Evolutionary conservation across 1,284 basidiomycete species (phyloP).

Genomic region (Ceratobasidium sp.): DNA sequence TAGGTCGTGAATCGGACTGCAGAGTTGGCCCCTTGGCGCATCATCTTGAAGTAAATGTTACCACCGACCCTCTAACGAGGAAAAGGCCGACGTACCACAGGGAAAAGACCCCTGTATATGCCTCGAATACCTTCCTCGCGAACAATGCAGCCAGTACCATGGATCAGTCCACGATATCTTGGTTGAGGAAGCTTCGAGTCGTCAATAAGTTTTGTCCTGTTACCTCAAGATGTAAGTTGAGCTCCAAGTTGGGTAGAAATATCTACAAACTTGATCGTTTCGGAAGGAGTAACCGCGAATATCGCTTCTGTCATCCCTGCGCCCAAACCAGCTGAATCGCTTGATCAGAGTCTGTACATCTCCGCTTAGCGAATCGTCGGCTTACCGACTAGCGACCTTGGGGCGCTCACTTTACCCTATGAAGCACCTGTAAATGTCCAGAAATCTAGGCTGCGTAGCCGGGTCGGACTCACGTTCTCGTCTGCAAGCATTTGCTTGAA

Average conservation of each 20-base stretch:
- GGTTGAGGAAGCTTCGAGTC: constrained; percentile 87
- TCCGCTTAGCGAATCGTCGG: neutral
- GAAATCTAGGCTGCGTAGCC: neutral
- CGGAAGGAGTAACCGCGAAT: constrained; percentile 94
- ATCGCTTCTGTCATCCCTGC: constrained; percentile 95
- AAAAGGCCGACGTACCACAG: constrained; percentile 70
- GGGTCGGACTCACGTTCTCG: constrained; percentile 63
- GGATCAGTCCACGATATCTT: constrained; percentile 85
- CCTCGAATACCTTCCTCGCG: constrained; percentile 75
- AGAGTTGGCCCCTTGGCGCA: constrained; percentile 97
- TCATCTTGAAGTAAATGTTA: constrained; percentile 65
- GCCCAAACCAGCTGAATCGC: constrained; percentile 82
- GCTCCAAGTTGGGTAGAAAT: neutral
- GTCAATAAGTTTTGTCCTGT: constrained; percentile 96
- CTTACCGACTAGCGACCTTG: constrained; percentile 79
- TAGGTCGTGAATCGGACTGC: constrained; percentile 97
- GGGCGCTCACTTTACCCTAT: constrained; percentile 88
- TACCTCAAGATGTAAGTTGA: neutral
- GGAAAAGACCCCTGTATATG: constrained; percentile 91
- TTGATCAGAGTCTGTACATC: constrained; percentile 3
- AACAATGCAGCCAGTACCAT: constrained; percentile 85
- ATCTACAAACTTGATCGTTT: constrained; percentile 90
- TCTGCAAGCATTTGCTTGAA: constrained; percentile 89
- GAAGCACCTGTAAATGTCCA: too few relatives aligned
- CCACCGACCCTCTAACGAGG: neutral